Evolutionary conservation across 345 rosid genomes (phyloP).

Genomic region (Rhodamnia rubescens): DNA sequence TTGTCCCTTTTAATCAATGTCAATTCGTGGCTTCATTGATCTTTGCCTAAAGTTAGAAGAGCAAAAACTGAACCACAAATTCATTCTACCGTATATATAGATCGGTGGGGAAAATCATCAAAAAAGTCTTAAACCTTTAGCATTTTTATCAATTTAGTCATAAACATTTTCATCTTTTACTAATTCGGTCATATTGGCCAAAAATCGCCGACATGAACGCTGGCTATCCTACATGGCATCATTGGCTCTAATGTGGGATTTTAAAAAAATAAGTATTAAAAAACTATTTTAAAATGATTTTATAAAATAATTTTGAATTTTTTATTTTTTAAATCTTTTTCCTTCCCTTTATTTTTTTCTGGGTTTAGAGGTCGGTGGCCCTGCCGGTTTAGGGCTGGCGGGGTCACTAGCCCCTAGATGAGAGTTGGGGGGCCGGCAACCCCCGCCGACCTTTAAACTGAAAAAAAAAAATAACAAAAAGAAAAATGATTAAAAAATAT

Average conservation of each 20-base stretch:
- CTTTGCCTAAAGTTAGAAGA: not conserved
- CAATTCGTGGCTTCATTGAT: not conserved
- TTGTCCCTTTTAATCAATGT: not conserved
- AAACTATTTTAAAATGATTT: not conserved
- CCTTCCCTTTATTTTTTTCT: too few relatives aligned
- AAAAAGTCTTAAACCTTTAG: not conserved
- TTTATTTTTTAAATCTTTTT: too few relatives aligned
- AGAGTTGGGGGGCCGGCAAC: not conserved
- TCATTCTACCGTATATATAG: not conserved
- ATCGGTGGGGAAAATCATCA: not conserved
- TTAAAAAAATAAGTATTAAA: too few relatives aligned
- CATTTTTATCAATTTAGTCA: not conserved
- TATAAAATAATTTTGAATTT: too few relatives aligned
- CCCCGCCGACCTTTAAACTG: not conserved
- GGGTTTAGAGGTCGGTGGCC: too few relatives aligned
- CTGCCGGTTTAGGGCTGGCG: too few relatives aligned
- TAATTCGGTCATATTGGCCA: accelerated
- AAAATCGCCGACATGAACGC: accelerated
- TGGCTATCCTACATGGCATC: not conserved
- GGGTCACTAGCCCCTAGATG: not conserved
- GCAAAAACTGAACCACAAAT: not conserved
- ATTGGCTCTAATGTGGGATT: accelerated
- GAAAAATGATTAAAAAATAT: too few relatives aligned
- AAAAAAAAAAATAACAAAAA: not conserved
- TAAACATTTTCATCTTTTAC: not conserved